Percentiles rank a stretch among this genome's conserved stretches.
These are phyloP conservation scores for Helotiales sp. DNA, from an alignment of 2,329 filamentous ascomycete species.

Conservation along the genomic window DNA sequence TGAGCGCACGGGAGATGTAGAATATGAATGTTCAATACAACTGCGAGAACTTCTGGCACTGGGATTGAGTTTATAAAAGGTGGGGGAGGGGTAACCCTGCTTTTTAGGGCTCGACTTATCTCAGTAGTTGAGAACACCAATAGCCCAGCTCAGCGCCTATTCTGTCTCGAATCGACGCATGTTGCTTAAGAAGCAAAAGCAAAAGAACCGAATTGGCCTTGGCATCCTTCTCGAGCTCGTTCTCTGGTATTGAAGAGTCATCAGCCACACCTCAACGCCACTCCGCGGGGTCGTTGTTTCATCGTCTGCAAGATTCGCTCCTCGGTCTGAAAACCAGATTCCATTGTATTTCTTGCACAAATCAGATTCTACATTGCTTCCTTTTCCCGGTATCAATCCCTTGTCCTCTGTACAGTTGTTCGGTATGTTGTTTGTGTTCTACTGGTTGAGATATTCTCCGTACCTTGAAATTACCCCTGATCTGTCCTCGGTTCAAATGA, in stretches of 20 bases:
- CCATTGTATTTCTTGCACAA: background rate
- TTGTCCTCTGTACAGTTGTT: background rate
- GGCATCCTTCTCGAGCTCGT: background rate
- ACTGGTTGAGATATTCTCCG: slow-evolving; percentile 5
- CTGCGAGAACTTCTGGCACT: too few species aligned
- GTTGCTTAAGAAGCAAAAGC: too few species aligned
- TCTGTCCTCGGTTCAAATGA: background rate
- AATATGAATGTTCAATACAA: too few species aligned
- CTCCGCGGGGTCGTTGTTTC: background rate
- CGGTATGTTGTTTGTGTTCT: background rate
- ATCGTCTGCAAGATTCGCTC: background rate
- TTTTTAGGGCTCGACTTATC: background rate
- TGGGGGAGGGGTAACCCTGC: background rate
- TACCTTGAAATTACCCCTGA: slow-evolving; percentile 18
- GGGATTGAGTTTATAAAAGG: too few species aligned
- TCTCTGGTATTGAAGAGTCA: background rate
- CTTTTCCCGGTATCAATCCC: background rate
- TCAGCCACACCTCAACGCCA: background rate
- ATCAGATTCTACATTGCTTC: background rate
- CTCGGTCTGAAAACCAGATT: background rate
- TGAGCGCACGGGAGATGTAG: too few species aligned
- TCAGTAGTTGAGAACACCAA: background rate
- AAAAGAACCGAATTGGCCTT: too few species aligned
- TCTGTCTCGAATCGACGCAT: too few species aligned
- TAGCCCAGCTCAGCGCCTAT: too few species aligned